Evolutionary conservation across 2,329 filamentous ascomycete species (phyloP), one percentile per base, ranked within the genome.

Genomic region (Trichophyton equinum): DNA sequence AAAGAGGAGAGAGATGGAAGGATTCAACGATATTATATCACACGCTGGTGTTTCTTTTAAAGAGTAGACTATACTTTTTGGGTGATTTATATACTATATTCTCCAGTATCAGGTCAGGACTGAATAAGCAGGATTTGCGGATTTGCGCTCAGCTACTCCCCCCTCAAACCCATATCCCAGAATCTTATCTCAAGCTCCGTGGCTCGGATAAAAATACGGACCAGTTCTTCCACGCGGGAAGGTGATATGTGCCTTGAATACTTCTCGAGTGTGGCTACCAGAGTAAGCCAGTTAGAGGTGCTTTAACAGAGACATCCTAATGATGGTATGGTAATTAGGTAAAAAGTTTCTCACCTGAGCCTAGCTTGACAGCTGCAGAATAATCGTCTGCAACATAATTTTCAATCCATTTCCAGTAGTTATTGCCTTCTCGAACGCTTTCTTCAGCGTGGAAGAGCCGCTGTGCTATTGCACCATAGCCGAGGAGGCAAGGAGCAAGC

Each of bases 341-440:
- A 55, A 25, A 15, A 15, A 18, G 9, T 20, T 18, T 71, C 81
- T 73, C 76, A 89, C 88, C 84, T 60, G 81, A 83, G 22, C 89
- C 89, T 2, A 83, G 79, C 64, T 78, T 78, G 60, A 95, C 88
- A 4, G 89, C 88, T 64, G 85, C 79, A 0, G 79, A 75, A 66
- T 95, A 96, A 70, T 94, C 88, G 0, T 89, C 85, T 1, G 85
- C 87, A 15, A 88, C 82, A 70, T 96, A 97, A 69, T 89, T 95
- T 70, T 91, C 80, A 65, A 97, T 89, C 92, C 92, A 97, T 53
- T 85, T 82, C 86, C 88, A 94, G 76, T 95, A 97, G 18, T 76
- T 79, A 71, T 92, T 95, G 0, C 78, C 83, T 11, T 86, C 78
- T 44, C 79, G 79, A 57, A 76, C 68, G 40, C 84, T 87, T n/a